Evolutionary conservation across 2,329 filamentous ascomycete genomes (phyloP).

Genomic region (Septoria petroselini): DNA sequence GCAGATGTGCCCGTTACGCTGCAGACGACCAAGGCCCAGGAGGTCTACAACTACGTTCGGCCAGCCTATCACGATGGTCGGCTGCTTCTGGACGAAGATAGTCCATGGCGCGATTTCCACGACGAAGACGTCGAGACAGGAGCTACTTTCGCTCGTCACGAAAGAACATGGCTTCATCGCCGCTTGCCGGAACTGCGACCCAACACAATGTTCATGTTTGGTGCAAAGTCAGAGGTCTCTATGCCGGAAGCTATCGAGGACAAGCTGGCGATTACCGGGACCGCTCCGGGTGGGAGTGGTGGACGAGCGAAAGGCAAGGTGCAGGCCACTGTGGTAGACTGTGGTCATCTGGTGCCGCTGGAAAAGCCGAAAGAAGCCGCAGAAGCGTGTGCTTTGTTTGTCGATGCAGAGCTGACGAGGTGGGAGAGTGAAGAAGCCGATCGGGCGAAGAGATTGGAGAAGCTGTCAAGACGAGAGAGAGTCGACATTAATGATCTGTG

Average conservation of each 20-base stretch:
- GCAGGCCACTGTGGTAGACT: conserved; percentile 60
- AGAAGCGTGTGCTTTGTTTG: conserved; percentile 43
- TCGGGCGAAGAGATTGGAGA: conserved; percentile 31
- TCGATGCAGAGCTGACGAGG: conserved; percentile 34
- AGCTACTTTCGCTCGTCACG: conserved; percentile 23
- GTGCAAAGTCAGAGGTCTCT: conserved; percentile 58
- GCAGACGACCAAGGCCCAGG: conserved; percentile 80
- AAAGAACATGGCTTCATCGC: conserved; percentile 65
- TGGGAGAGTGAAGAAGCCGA: conserved; percentile 36
- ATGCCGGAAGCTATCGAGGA: conserved; percentile 49
- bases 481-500: conserved; percentile 29
- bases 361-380: conserved; percentile 70
- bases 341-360: conserved; percentile 81
- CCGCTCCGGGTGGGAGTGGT: conserved; percentile 65
- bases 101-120: not conserved
- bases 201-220: conserved; percentile 67
- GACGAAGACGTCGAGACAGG: conserved; percentile 38
- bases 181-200: conserved; percentile 62
- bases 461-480: conserved; percentile 31
- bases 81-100: conserved; percentile 31
- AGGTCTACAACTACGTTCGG: conserved; percentile 53
- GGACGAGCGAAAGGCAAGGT: conserved; percentile 65
- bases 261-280: conserved; percentile 64
- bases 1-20: conserved; percentile 52
- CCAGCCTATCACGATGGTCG: conserved; percentile 41